Base-by-base conservation (phyloP, 345 rosid genomes). In the Populus ilicifolia region DNA sequence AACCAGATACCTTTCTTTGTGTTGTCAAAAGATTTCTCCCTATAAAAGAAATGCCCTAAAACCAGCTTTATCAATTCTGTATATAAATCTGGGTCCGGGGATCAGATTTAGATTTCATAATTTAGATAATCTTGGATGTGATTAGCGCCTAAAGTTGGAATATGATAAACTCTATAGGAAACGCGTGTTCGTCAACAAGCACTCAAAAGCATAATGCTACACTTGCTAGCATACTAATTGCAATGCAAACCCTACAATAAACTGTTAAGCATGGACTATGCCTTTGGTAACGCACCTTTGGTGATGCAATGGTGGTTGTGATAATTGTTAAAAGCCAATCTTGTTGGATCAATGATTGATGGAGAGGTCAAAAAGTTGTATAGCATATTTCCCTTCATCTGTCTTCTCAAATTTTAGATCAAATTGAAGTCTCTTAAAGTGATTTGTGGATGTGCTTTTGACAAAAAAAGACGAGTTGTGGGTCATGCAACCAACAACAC, bases 321-420 rank as follows among this genome's bases (percentile, higher is more conserved):
- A 43, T 43, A 23, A 52, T 70, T 70, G 2, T 46, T 2, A 46
- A 25, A 25, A 38, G n/a, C 67, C 69, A 63, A 20, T 43, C 59
- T 74, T 17, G 69, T 63, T 41, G 77, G 59, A 62, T 62, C 68
- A 41, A 73, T 61, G 33, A 61, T 73, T 62, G 54, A 27, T n/a
- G 59, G 59, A 52, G 59, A 20, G 59, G 25, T 54, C 61, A 20
- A 21, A 54, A 54, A 25, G 10, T 25, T 12, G 23, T 38, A 12
- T 71, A 8, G 61, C 41, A 8, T 33, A 33, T 21, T 33, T 71
- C 21, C n/a, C n/a, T 52, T 5, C n/a, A 50, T 36, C 44, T 33
- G 12, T 38, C 21, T 54, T 35, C 21, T 11, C 20, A 8, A 2
- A 14, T 27, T 5, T 46, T 70, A 8, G 9, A 71, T 71, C 74